A percentile compares a stretch with the other conserved stretches of the same genome.
phyloP scores from a whole-genome alignment of 805 yeast genomes.

The Barnettozyma populi region DNA sequence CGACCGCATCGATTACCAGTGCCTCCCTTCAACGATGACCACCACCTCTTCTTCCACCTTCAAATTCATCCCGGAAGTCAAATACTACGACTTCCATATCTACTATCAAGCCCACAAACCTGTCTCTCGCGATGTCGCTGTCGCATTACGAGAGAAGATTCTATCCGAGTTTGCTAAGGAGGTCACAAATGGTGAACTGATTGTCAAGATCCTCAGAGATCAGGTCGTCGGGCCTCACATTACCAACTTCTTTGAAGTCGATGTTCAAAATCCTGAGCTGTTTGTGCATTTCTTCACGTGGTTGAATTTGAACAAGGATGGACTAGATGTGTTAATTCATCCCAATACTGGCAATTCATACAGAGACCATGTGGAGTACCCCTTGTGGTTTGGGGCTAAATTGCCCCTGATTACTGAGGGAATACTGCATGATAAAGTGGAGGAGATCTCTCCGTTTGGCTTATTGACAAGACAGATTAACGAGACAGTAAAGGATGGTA shows the following conservation, averaged over 20 bases:
- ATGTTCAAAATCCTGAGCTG: slow-evolving; percentile 37
- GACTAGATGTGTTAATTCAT: slow-evolving; percentile 45
- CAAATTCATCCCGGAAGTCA: slow-evolving; percentile 7
- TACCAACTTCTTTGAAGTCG: slow-evolving; percentile 47
- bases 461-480: background rate
- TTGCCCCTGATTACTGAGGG: slow-evolving; percentile 17
- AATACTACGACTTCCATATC: slow-evolving; percentile 47
- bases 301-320: slow-evolving; percentile 43
- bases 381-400: slow-evolving; percentile 48
- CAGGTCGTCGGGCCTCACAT: slow-evolving; percentile 38
- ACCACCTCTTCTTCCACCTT: no score
- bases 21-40: no score
- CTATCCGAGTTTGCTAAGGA: slow-evolving; percentile 34
- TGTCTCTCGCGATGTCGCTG: slow-evolving; percentile 31
- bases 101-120: slow-evolving; percentile 37
- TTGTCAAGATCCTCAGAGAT: slow-evolving; percentile 10
- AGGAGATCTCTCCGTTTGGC: slow-evolving; percentile 1
- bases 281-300: slow-evolving; percentile 39
- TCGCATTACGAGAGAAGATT: slow-evolving; percentile 35
- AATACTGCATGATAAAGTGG: background rate
- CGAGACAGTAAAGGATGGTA: background rate
- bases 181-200: slow-evolving; percentile 23
- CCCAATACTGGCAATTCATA: slow-evolving; percentile 38
- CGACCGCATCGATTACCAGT: no score
- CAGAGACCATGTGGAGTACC: slow-evolving; percentile 43